Evolutionary conservation across 139 green algal species (phyloP), one percentile per base, ranked within the genome.

Genomic region (Bryopsis sp.): DNA sequence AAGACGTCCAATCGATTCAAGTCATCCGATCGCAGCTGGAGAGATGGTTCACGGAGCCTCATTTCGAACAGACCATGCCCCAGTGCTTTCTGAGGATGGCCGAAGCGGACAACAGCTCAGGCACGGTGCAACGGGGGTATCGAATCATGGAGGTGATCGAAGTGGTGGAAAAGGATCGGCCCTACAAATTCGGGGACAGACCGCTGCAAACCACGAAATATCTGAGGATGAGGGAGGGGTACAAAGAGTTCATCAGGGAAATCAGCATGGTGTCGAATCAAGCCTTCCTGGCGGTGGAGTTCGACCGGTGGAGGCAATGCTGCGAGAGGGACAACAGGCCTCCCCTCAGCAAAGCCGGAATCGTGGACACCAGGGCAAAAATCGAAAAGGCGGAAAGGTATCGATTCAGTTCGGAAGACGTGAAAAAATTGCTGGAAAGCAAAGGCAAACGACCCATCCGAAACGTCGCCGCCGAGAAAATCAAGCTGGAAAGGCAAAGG

Each of bases 11-110:
- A 26, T 36, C 11, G 29, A 74, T 84, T 54, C 67, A 78, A 48
- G 66, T 89, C n/a, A 60, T 67, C 31, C 74, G 82, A 3, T 7
- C 72, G 47, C 74, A 73, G 58, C 73, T 89, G 47, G 82, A 82
- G 65, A 48, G 74, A 31, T 89, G 82, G 82, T 33, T 79, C 28
- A 72, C 74, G 24, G 71, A 89, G 67, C 82, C 82, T 39, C 81
- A 81, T 61, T 82, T 88, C 26, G 76, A 79, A 31, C 38, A 39
- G 1, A 77, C 71, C 0, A 36, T 86, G 50, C 58, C 61, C 1
- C 79, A 80, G 36, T 84, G 73, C 71, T 48, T 86, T 57, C 72
- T 86, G 43, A 37, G 70, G 2, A 34, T 54, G 43, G 43, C 43
- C 11, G 43, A 54, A 19, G 43, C 43, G 43, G 43, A 54, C 19